Evolutionary conservation across 495 filamentous ascomycete species (phyloP), one percentile per base, ranked within the genome.

Genomic region (Daldinia caldariorum): DNA sequence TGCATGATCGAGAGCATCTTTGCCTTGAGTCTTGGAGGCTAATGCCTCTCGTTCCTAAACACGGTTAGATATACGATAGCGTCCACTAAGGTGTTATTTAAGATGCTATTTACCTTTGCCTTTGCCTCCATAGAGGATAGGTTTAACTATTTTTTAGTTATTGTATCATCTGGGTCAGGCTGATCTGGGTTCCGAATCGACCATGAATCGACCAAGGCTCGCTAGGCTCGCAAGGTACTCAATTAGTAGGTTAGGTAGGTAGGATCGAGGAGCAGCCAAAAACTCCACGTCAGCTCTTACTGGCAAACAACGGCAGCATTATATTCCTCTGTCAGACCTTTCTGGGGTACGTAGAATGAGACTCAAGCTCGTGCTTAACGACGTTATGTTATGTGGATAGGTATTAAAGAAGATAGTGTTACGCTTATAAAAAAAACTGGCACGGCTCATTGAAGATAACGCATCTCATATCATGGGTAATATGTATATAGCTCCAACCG

Each of bases 1-100:
- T 60, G 91, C 89, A 67, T 89, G 86, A 39, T 89, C 79, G 53
- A 97, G 82, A 18, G 94, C 93, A 38, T 89, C 84, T 58, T 88
- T 87, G 51, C 85, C 89, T 31, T 78, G 77, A 18, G 89, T 82
- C 26, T 65, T 76, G 39, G 81, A 81, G 58, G 92, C 79, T 63
- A 81, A 82, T 32, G 78, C 79, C 77, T 92, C 89, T 66, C 84
- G 85, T 81, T 83, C 86, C 90, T 94, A 78, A 61, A 49, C 18
- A n/a, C 6, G 20, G 65, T 73, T 57, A 64, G 54, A 49, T 58
- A 65, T 80, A 70, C 77, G 16, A 20, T n/a, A 7, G 22, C n/a
- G n/a, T n/a, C n/a, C n/a, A n/a, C n/a, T n/a, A n/a, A n/a, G n/a
- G n/a, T n/a, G n/a, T n/a, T n/a, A n/a, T n/a, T n/a, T n/a, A 18